Conservation (phyloP, 163 green algal genomes). For the Chlamydomonas reinhardtii region DNA sequence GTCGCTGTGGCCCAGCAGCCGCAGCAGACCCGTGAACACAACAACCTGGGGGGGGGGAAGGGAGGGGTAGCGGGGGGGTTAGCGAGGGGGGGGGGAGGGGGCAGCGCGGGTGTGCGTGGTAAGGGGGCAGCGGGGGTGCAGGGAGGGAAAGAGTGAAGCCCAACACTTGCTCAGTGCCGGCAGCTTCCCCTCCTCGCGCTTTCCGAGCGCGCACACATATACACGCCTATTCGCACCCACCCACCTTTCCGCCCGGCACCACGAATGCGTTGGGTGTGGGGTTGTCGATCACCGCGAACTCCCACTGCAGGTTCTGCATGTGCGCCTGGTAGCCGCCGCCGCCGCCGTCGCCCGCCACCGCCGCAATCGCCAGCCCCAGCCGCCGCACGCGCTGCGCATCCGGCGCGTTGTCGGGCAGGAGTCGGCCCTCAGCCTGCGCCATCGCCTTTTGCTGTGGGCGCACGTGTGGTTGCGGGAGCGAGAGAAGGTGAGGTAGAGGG, state of each 20-base stretch:
- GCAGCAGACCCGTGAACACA: constrained; percentile 68
- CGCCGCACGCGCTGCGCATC: constrained; percentile 52
- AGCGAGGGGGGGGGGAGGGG: no score
- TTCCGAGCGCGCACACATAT: no score
- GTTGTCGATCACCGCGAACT: constrained; percentile 87
- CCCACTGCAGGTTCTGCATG: constrained; percentile 81
- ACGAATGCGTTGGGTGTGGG: constrained; percentile 87
- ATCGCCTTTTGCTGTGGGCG: constrained; percentile 64
- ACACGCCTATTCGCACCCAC: not conserved
- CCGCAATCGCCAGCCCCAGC: constrained; percentile 55
- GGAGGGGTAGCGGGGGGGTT: no score
- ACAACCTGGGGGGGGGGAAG: constrained; percentile 31
- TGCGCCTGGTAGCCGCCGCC: constrained; percentile 77
- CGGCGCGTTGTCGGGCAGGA: constrained; percentile 71
- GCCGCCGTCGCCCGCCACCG: constrained; percentile 63
- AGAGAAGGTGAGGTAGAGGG: not conserved
- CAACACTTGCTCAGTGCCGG: no score
- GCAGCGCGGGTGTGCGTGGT: no score
- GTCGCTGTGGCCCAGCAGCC: constrained; percentile 65
- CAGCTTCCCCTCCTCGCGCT: no score
- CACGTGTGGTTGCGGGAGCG: not conserved
- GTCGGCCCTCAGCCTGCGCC: constrained; percentile 55
- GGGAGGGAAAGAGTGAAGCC: no score
- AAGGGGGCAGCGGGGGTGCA: no score
- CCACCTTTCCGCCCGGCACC: constrained; percentile 89